These are phyloP conservation scores for Scedosporium dehoogii DNA, from an alignment of 2,329 filamentous ascomycete genomes.

Conservation along the genomic window DNA sequence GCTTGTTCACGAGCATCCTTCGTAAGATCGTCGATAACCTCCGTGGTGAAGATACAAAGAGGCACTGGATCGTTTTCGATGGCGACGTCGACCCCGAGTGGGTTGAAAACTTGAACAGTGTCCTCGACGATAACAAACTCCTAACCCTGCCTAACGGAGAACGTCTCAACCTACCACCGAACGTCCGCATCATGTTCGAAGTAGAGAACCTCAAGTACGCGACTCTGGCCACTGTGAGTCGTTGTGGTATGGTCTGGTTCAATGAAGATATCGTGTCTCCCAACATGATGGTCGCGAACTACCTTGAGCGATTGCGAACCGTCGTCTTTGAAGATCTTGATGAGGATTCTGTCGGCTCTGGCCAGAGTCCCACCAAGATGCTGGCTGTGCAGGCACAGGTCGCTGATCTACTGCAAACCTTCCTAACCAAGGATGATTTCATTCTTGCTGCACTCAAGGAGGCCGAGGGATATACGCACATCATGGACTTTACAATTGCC, in stretches of 20 bases:
- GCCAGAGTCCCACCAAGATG: constrained; percentile 67
- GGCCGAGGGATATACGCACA: constrained; percentile 75
- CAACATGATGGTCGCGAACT: constrained; percentile 85
- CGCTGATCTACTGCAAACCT: constrained; percentile 66
- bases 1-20: constrained; percentile 93
- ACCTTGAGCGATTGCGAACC: constrained; percentile 72
- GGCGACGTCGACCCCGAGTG: constrained; percentile 98
- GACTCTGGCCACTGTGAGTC: constrained; percentile 95
- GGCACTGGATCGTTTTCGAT: constrained; percentile 99
- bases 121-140: constrained; percentile 97
- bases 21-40: constrained; percentile 98
- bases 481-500: constrained; percentile 95
- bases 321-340: constrained; percentile 91
- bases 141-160: constrained; percentile 96
- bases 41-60: constrained; percentile 89
- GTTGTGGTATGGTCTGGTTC: constrained; percentile 99
- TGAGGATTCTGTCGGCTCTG: constrained; percentile 73
- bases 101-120: constrained; percentile 99
- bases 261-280: constrained; percentile 94
- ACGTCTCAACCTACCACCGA: constrained; percentile 84
- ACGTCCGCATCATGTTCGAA: constrained; percentile 99
- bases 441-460: constrained; percentile 67
- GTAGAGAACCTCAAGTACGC: constrained; percentile 97
- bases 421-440: constrained; percentile 71
- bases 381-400: constrained; percentile 69